Base-by-base conservation (phyloP, 2,329 filamentous ascomycete genomes). In the Phialophora expanda region DNA sequence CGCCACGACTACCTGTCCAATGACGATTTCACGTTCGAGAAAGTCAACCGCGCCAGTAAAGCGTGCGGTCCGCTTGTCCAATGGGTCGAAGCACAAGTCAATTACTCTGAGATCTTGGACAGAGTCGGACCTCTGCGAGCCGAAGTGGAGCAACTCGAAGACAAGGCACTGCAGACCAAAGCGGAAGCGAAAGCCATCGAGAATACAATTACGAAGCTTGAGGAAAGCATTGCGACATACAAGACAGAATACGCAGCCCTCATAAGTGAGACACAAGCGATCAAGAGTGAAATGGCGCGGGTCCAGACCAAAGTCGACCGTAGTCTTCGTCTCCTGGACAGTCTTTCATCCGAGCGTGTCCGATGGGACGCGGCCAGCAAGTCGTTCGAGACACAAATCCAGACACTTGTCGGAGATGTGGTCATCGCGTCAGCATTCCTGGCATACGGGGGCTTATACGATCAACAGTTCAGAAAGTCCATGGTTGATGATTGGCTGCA, bases 401-500 rank as follows among this genome's bases (percentile, higher is more conserved):
- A 91, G 78, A 99, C 95, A 2, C 87, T 99, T 60, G 92, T 99
- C 44, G 95, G 95, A 68, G 95, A 99, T 75, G 94, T 97, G 57
- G 85, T 99, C 67, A 90, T 97, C 58, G 95, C 95, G n/a, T 92
- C 96, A 4, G 96, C 94, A 8, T 98, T 98, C 85, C 84, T 99
- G 69, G 95, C 96, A 14, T 99, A 99, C 79, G 92, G 91, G 75
- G 95, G 95, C 79, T 89, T 98, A 58, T 99, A 97, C 76, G 95
- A 99, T 76, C 96, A 99, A 76, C 95, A 95, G 67, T 98, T 97
- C 87, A 89, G 95, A 75, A 97, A 97, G 81, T 89, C 90, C 8
- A 97, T 99, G 93, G 88, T 95, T 79, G 95, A 99, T 72, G 95
- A 99, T 78, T 99, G 95, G 95, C 85, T 95, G 68, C 89, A 96